Evolutionary conservation across 257 asterid species (phyloP).

Genomic region (Capsicum baccatum): DNA sequence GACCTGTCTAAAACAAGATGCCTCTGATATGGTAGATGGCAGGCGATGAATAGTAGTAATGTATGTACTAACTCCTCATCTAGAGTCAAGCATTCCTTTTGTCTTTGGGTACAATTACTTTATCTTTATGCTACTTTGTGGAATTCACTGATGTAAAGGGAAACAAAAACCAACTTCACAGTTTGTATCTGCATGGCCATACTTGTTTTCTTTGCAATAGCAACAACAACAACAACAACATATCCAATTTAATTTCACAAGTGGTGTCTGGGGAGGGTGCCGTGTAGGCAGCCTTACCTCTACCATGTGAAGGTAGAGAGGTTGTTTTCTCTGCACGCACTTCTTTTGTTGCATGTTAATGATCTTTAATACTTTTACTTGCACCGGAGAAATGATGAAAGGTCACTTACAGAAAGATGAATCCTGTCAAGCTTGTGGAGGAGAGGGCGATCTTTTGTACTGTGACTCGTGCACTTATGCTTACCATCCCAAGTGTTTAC

Average conservation of each 20-base stretch:
- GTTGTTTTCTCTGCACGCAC: background rate
- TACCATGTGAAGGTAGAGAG: background rate
- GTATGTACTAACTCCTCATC: background rate
- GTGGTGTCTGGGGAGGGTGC: background rate
- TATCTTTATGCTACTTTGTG: background rate
- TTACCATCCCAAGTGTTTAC: slow-evolving; percentile 83
- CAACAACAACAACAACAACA: background rate
- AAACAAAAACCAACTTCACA: slow-evolving; percentile 9
- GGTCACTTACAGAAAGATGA: slow-evolving; percentile 62
- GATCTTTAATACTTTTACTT: slow-evolving; percentile 19
- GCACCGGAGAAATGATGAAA: slow-evolving; percentile 23
- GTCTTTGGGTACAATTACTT: background rate
- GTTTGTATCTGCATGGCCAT: background rate
- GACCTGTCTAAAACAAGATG: background rate
- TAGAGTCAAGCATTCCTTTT: background rate
- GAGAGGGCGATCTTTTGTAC: slow-evolving; percentile 60
- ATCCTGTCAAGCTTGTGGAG: slow-evolving; percentile 83
- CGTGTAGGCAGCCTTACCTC: background rate
- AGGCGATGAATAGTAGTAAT: background rate
- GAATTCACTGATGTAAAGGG: background rate
- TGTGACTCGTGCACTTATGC: slow-evolving; percentile 86
- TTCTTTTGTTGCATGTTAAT: slow-evolving; percentile 8
- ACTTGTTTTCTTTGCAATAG: background rate
- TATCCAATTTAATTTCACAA: background rate
- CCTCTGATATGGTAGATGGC: slow-evolving; percentile 20